A percentile compares a stretch with the other conserved stretches of the same genome.
phyloP scores from a whole-genome alignment of 495 filamentous ascomycete genomes.

The Chaetomium cochliodes region DNA sequence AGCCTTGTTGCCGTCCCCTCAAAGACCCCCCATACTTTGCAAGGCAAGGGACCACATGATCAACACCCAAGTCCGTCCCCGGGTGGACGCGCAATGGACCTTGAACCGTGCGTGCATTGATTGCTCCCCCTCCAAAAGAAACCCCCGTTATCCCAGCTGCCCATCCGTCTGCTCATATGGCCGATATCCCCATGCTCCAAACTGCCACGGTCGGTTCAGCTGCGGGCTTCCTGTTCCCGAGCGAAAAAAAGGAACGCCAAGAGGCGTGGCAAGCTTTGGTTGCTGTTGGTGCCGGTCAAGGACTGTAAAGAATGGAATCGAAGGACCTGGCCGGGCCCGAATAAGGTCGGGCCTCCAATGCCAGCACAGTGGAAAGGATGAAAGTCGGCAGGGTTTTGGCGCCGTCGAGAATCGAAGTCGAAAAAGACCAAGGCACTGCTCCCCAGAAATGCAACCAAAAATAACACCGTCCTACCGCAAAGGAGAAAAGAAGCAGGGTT shows the following conservation, averaged over 20 bases:
- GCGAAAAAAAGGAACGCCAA: slow-evolving; percentile 13
- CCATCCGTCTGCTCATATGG: slow-evolving; percentile 13
- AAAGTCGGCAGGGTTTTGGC: slow-evolving; percentile 3
- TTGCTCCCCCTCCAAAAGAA: not conserved
- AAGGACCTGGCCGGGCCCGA: slow-evolving; percentile 11
- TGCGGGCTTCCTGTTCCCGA: slow-evolving; percentile 26
- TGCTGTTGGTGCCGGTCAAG: slow-evolving; percentile 16
- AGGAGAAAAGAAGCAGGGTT: slow-evolving; percentile 14
- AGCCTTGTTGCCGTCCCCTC: not conserved
- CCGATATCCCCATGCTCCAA: slow-evolving; percentile 18
- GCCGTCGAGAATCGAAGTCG: slow-evolving; percentile 16
- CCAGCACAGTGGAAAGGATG: not conserved
- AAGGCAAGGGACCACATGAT: not conserved
- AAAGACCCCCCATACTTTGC: not conserved
- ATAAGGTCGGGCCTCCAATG: not conserved
- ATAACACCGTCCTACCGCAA: slow-evolving; percentile 16
- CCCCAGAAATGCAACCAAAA: slow-evolving; percentile 25
- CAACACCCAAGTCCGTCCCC: not conserved
- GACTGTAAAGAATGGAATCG: slow-evolving; percentile 23
- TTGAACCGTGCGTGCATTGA: not conserved
- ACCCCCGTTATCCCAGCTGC: slow-evolving; percentile 10
- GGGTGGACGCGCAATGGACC: not conserved
- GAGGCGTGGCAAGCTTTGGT: slow-evolving; percentile 3
- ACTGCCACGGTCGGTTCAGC: slow-evolving; percentile 3
- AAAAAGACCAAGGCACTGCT: slow-evolving; percentile 13